Base-by-base conservation (phyloP, 2,329 filamentous ascomycete genomes). In the Phyllosticta paracitricarpa region DNA sequence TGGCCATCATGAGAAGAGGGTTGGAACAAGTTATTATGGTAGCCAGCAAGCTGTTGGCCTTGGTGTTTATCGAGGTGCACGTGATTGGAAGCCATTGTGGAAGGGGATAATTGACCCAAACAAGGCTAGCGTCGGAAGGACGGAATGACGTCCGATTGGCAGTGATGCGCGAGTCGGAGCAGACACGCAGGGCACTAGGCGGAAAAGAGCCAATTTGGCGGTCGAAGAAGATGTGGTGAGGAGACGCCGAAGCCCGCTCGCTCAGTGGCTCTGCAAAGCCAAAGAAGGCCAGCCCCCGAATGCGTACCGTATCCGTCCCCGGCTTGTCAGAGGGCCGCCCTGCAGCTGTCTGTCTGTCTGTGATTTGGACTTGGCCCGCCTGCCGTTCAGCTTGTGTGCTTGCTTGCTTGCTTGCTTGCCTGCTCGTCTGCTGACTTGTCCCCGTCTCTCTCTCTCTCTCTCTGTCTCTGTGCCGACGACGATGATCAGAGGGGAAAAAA, bases 71-170 rank as follows among this genome's bases (percentile, higher is more conserved):
- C 59, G 53, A 58, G 53, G 35, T 62, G 61, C 63, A 63, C 61
- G 63, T 64, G 63, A 64, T 64, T 63, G 28, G 63, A 63, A 24
- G 63, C 61, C 63, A 64, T 64, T 30, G n/a, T 30, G 53, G 26
- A 4, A 12, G 14, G 28, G 28, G 28, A 8, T 30, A 55, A 28
- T 30, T 25, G 25, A 26, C 26, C 19, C 54, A 8, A 26, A 35
- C 4, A 17, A 40, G 33, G 33, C 33, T 40, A 40, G 33, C 33
- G 33, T 40, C 33, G 33, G 33, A 9, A 40, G 33, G 33, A 40
- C 33, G 33, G 33, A 40, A 17, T 7, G 28, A 30, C 28, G 10
- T 33, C 54, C 33, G 33, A 25, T 51, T 52, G 56, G 56, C 56
- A 30, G 28, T 30, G 28, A 30, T 7, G 19, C 19, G 30, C 30